Evolutionary conservation across 208 protist genomes (phyloP), one percentile per base, ranked within the genome.

Genomic region (Crithidia sp.): DNA sequence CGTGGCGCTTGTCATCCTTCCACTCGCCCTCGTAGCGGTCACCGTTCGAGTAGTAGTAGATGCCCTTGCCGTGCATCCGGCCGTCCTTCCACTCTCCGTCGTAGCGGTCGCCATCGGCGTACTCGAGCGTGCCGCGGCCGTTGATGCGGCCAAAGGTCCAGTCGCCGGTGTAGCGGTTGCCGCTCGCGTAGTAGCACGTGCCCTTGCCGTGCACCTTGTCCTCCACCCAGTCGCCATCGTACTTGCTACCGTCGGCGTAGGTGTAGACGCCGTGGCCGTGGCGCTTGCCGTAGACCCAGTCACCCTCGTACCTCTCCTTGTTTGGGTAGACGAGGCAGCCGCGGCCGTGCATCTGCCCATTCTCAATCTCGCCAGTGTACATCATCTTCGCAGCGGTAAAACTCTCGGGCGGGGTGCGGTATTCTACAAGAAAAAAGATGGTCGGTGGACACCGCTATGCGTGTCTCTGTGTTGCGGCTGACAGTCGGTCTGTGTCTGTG

Each of bases 321-420:
- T 98, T 99, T 3, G 96, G 90, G 74, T 98, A 99, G 50, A 97
- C 80, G 44, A 99, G 90, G 54, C 86, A 94, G 28, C 97, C 97
- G 37, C 89, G 94, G 78, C 97, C 97, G 81, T 99, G 96, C 96
- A 98, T 98, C 84, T 96, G 92, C 71, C 96, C 96, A 69, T 97
- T 96, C 71, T 98, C 96, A 78, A 99, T 98, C 63, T 98, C 93
- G 56, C 97, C 97, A 45, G 93, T 95, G 89, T 99, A 99, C 77
- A 99, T 96, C 92, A 98, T 98, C 69, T 84, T 90, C 47, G 55
- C 70, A 58, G 61, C 14, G 43, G 40, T 36, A 13, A 78, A 5
- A 41, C 3, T 28, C 28, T 28, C 28, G 0, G 28, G 28, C 28
- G 28, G 28, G 28, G 28, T 28, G 28, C 28, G 28, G 28, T 28